phyloP scores from a whole-genome alignment of 768 basidiomycete genomes.

The Tricholoma sp. region DNA sequence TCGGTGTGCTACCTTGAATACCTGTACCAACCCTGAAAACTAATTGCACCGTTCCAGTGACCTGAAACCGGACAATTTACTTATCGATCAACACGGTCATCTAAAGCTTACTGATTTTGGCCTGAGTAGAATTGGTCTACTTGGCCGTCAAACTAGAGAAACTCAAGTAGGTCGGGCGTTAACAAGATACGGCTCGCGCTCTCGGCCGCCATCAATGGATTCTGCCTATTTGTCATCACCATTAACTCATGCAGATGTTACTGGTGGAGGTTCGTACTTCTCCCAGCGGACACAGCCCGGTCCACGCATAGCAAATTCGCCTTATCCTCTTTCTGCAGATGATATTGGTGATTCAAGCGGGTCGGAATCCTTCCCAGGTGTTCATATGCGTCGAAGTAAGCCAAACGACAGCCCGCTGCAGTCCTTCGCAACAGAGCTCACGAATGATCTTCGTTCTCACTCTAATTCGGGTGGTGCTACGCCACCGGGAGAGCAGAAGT shows the following conservation, averaged over 20 bases:
- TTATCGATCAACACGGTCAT: conserved; percentile 96
- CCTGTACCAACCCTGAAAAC: not conserved
- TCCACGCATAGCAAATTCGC: conserved; percentile 57
- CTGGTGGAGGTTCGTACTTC: conserved; percentile 75
- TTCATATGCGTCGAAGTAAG: conserved; percentile 45
- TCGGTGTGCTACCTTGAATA: conserved; percentile 55
- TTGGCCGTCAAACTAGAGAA: conserved; percentile 91
- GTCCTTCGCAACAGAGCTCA: conserved; percentile 82
- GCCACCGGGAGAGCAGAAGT: conserved; percentile 83
- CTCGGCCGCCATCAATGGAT: conserved; percentile 79
- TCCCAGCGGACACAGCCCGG: conserved; percentile 57
- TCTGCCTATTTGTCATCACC: conserved; percentile 78
- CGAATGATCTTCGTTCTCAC: conserved; percentile 78
- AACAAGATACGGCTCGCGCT: conserved; percentile 59
- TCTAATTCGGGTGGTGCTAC: conserved; percentile 59
- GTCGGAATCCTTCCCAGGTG: conserved; percentile 65
- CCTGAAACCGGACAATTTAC: conserved; percentile 94
- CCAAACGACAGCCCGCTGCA: conserved; percentile 75
- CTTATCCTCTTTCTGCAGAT: conserved; percentile 68
- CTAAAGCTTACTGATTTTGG: conserved; percentile 98
- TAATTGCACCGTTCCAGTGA: conserved; percentile 53
- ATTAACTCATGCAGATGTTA: conserved; percentile 51
- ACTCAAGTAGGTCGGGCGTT: conserved; percentile 43
- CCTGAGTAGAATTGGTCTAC: conserved; percentile 92
- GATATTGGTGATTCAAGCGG: conserved; percentile 83